Percentiles rank a stretch among this genome's conserved stretches.
These are phyloP conservation scores for Candida sanyaensis DNA, from an alignment of 1,139 yeast genomes.

Conservation along the genomic window DNA sequence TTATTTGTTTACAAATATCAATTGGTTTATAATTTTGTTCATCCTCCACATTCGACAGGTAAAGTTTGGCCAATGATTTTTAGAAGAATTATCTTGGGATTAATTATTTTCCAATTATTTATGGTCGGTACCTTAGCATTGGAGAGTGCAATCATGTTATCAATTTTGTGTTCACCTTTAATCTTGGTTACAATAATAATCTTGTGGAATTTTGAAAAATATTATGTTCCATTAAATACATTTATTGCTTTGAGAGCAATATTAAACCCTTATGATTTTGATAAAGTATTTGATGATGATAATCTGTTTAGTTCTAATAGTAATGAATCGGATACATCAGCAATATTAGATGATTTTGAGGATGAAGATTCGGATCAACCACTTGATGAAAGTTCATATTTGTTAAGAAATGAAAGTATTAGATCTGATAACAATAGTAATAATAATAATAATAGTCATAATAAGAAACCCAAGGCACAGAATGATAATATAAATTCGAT, in stretches of 20 bases:
- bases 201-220: conserved; percentile 57
- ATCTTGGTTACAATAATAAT: conserved; percentile 51
- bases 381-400: conserved; percentile 30
- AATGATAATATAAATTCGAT: neutral
- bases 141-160: conserved; percentile 57
- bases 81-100: conserved; percentile 60
- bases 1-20: conserved; percentile 69
- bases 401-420: conserved; percentile 16
- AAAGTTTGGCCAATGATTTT: conserved; percentile 73
- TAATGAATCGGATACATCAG: conserved; percentile 6
- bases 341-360: conserved; percentile 3
- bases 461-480: conserved; percentile 7
- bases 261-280: conserved; percentile 44
- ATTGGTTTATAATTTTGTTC: conserved; percentile 64
- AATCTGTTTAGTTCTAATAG: conserved; percentile 11
- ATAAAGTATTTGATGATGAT: conserved; percentile 44
- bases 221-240: conserved; percentile 58
- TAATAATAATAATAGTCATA: neutral
- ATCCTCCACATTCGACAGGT: conserved; percentile 73
- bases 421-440: too few relatives aligned
- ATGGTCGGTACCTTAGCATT: conserved; percentile 72
- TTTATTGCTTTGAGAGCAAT: conserved; percentile 68
- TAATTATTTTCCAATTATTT: conserved; percentile 60
- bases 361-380: conserved; percentile 8
- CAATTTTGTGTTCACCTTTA: conserved; percentile 54